Percentiles rank a stretch among this genome's conserved stretches.
phyloP scores from a whole-genome alignment of 2,329 filamentous ascomycete genomes.

The Cladosporium sp. region DNA sequence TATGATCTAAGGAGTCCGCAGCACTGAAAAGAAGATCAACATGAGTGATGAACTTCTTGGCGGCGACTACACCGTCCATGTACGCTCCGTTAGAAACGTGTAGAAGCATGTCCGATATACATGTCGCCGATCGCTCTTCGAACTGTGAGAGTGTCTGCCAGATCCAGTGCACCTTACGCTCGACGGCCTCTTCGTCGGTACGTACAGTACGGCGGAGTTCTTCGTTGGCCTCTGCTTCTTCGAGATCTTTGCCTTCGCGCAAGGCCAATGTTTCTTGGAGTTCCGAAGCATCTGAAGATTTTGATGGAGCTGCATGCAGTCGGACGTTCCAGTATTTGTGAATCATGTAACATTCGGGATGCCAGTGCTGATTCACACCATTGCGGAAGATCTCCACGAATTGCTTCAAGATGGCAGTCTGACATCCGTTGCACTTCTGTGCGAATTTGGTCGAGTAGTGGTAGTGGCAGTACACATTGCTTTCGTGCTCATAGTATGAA shows the following conservation, averaged over 20 bases:
- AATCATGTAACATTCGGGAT: constrained; percentile 99
- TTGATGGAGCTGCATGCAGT: constrained; percentile 50
- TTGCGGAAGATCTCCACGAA: constrained; percentile 99
- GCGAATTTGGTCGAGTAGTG: constrained; percentile 98
- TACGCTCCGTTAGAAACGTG: constrained; percentile 98
- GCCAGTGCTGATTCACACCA: constrained; percentile 98
- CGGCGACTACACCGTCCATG: constrained; percentile 89
- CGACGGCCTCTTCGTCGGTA: constrained; percentile 87
- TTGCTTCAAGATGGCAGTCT: constrained; percentile 95
- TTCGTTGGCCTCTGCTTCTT: constrained; percentile 59
- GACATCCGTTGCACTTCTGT: constrained; percentile 92
- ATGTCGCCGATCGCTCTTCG: constrained; percentile 95
- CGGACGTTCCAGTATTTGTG: constrained; percentile 99
- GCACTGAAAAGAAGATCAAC: constrained; percentile 90
- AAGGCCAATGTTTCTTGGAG: constrained; percentile 28
- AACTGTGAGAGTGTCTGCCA: constrained; percentile 98
- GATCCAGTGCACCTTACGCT: constrained; percentile 96
- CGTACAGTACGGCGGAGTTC: constrained; percentile 74
- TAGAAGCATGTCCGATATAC: constrained; percentile 97
- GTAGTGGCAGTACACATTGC: constrained; percentile 95
- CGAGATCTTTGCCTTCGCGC: constrained; percentile 35
- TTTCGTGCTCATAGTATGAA: constrained; percentile 98
- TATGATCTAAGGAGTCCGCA: constrained; percentile 78
- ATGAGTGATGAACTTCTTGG: constrained; percentile 94
- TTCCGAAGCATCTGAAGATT: constrained; percentile 39